Evolutionary conservation across 805 yeast species (phyloP), one percentile per base, ranked within the genome.

Genomic region (Naumovozyma castellii): DNA sequence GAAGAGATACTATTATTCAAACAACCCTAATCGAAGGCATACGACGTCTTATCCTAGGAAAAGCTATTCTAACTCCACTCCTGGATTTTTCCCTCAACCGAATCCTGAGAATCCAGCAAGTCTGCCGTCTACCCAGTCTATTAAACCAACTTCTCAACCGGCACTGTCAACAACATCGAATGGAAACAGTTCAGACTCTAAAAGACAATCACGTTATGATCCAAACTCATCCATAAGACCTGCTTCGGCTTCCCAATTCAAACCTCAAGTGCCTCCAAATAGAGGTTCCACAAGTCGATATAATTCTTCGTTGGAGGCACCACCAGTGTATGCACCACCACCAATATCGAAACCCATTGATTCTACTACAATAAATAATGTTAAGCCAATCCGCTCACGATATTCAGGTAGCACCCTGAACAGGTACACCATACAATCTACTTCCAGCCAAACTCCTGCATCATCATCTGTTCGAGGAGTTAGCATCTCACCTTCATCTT

Each of bases 1-100:
- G 46, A 57, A 56, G 46, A 44, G 61, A 34, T 57, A 57, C 39
- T 56, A 57, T 37, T 59, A 57, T 34, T 46, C 51, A 8, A 52
- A 49, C 37, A 54, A 46, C 37, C 50, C 59, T 17, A 48, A 46
- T 35, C 44, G 49, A 31, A 50, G 62, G 46, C 52, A 52, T 28
- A 37, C 45, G 2, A 44, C 42, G 20, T 35, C 46, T 31, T 50
- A 44, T 38, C 35, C 41, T 3, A 51, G 47, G 32, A 47, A 46
- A 34, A 33, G 36, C 3, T 51, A 45, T 32, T 13, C 38, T n/a
- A 43, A 41, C 15, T 30, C 39, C 32, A 10, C 17, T 15, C 16
- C 12, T 22, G 32, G 25, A 12, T 36, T 27, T 33, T 15, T 10
- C 18, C 19, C 19, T 1, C 35, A 32, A 33, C 16, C 37, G 6